Evolutionary conservation across 2,329 filamentous ascomycete species (phyloP).

Genomic region (Fusarium vanettenii): DNA sequence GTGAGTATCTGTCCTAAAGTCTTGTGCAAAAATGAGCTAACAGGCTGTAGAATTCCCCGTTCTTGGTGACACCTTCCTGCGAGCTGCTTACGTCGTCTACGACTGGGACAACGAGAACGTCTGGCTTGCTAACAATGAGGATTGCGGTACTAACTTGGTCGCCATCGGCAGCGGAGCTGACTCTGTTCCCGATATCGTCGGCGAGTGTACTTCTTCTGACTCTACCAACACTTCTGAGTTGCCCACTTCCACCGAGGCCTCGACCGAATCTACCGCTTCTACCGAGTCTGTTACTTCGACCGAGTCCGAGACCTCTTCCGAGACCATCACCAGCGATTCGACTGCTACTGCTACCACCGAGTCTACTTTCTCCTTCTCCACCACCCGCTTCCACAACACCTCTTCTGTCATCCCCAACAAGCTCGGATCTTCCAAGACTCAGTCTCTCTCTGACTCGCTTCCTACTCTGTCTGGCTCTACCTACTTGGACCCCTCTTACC

Average conservation of each 20-base stretch:
- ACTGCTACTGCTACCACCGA: constrained; percentile 4
- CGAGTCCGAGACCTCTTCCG: neutral
- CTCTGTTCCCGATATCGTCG: constrained; percentile 47
- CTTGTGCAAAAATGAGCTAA: neutral
- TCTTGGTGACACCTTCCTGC: constrained; percentile 58
- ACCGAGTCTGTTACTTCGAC: neutral
- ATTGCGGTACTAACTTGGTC: constrained; percentile 53
- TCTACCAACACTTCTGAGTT: constrained; percentile 26
- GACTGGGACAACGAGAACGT: constrained; percentile 55
- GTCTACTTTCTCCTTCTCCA: constrained; percentile 27
- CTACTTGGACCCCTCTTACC: neutral
- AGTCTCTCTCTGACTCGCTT: neutral
- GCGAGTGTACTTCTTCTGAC: constrained; percentile 43
- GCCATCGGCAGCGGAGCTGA: constrained; percentile 54
- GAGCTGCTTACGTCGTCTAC: constrained; percentile 58
- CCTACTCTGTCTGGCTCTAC: neutral
- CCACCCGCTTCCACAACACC: constrained; percentile 27
- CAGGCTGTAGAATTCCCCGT: constrained; percentile 46
- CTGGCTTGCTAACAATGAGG: constrained; percentile 51
- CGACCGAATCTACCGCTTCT: constrained; percentile 2
- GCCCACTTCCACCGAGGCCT: constrained; percentile 26
- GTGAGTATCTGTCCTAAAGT: neutral
- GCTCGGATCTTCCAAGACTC: neutral
- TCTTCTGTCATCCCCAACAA: constrained; percentile 17
- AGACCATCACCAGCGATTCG: neutral